Evolutionary conservation across 176 grass and related monocot species (phyloP).

Genomic region (Carex scoparia): DNA sequence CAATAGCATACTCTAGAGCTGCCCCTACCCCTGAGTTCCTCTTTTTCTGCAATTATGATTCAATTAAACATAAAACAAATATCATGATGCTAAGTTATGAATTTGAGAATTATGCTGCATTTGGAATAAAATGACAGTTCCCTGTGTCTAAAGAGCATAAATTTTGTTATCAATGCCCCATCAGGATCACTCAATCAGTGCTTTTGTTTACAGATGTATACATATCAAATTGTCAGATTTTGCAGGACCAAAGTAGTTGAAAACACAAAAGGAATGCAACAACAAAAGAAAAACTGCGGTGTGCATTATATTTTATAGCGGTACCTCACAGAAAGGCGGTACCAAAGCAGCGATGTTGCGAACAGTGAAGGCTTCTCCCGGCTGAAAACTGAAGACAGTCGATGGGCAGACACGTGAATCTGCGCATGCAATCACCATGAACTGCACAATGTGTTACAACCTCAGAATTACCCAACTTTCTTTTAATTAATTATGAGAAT

Average conservation of each 20-base stretch:
- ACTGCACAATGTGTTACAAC: constrained; percentile 17
- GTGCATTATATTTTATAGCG: neutral
- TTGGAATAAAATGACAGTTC: neutral
- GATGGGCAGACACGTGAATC: constrained; percentile 44
- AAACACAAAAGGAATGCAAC: neutral
- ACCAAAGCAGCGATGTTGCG: constrained; percentile 46
- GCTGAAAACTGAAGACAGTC: constrained; percentile 31
- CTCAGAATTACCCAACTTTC: neutral
- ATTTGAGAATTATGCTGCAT: neutral
- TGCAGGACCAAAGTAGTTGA: neutral
- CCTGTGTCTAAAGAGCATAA: neutral
- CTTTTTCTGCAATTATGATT: constrained; percentile 4
- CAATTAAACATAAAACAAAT: neutral
- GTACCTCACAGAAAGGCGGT: constrained; percentile 31
- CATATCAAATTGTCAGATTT: neutral
- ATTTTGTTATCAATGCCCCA: too few relatives aligned
- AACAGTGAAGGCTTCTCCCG: constrained; percentile 40
- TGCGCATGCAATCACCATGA: constrained; percentile 42
- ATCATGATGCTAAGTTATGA: neutral
- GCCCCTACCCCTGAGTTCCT: constrained; percentile 32
- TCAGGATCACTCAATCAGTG: too few relatives aligned
- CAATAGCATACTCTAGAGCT: constrained; percentile 37
- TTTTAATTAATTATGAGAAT: neutral
- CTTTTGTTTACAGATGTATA: neutral
- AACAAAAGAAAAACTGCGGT: neutral